Percentiles rank a stretch among this genome's conserved stretches.
These are phyloP conservation scores for Neonectria faginata DNA, from an alignment of 2,329 filamentous ascomycete species.

Conservation along the genomic window DNA sequence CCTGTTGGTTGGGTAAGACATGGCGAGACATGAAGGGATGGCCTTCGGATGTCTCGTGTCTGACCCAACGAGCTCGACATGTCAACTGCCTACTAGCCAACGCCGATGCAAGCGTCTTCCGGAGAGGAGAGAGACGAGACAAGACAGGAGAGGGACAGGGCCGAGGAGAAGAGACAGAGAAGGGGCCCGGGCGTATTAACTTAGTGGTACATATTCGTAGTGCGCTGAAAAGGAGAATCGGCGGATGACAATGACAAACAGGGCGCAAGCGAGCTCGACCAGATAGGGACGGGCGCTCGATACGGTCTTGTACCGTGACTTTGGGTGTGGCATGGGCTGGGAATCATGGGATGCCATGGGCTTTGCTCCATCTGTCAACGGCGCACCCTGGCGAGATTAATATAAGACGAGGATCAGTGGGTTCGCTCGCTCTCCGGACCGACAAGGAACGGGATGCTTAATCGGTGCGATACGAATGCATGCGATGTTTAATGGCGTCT, in stretches of 20 bases:
- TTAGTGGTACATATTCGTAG: background rate
- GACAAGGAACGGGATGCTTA: conserved; percentile 12
- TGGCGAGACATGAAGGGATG: conserved; percentile 14
- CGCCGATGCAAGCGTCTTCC: background rate
- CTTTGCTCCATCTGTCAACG: background rate
- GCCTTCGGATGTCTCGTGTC: background rate
- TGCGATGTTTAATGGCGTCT: conserved; percentile 15
- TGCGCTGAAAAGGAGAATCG: conserved; percentile 25
- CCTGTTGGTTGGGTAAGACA: conserved; percentile 15
- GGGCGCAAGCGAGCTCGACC: conserved; percentile 11
- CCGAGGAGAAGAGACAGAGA: background rate
- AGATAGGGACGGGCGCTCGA: conserved; percentile 22
- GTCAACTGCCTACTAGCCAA: conserved; percentile 1
- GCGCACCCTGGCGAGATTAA: conserved; percentile 13
- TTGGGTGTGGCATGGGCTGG: background rate
- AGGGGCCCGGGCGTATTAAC: conserved; percentile 11
- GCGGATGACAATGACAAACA: conserved; percentile 13
- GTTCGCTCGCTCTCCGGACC: conserved; percentile 9
- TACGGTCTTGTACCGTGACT: background rate
- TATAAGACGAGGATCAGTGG: conserved; percentile 25
- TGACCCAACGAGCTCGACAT: background rate
- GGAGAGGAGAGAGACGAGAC: background rate
- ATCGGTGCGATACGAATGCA: background rate
- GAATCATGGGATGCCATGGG: conserved; percentile 1
- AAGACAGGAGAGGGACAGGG: background rate